phyloP scores from a whole-genome alignment of 768 basidiomycete genomes.

The Solioccasus polychromus region DNA sequence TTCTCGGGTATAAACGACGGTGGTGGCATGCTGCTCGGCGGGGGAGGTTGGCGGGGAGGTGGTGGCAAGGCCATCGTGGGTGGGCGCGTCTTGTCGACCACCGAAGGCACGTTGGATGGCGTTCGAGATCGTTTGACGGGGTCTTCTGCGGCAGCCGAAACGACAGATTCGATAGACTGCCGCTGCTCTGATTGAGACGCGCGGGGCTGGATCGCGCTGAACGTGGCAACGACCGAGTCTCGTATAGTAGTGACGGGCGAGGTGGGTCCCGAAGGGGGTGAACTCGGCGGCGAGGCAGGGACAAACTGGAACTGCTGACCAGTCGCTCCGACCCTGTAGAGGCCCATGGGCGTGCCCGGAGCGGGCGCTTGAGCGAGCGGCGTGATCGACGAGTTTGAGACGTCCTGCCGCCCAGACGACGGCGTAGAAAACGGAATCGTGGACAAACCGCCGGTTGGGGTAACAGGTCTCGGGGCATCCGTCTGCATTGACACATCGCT shows the following conservation, averaged over 20 bases:
- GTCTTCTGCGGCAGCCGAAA: slow-evolving; percentile 52
- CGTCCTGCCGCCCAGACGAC: slow-evolving; percentile 20
- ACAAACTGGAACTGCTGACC: slow-evolving; percentile 67
- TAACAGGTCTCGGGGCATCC: slow-evolving; percentile 44
- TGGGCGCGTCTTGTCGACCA: slow-evolving; percentile 75
- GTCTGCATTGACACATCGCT: slow-evolving; percentile 81
- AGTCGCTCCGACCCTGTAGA: slow-evolving; percentile 55
- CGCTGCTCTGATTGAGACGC: slow-evolving; percentile 58
- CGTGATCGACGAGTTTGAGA: slow-evolving; percentile 31
- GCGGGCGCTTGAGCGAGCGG: slow-evolving; percentile 33
- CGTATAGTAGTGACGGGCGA: slow-evolving; percentile 42
- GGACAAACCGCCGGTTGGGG: slow-evolving; percentile 32
- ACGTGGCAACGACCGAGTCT: slow-evolving; percentile 47
- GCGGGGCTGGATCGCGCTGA: slow-evolving; percentile 46
- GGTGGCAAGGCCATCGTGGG: slow-evolving; percentile 85
- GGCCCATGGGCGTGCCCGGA: slow-evolving; percentile 34
- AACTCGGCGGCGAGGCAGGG: slow-evolving; percentile 40
- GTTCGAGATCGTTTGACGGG: slow-evolving; percentile 54
- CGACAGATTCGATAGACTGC: slow-evolving; percentile 68
- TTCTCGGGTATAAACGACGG: slow-evolving; percentile 75
- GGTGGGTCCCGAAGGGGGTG: slow-evolving; percentile 26
- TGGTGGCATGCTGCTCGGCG: slow-evolving; percentile 68
- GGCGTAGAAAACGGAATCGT: slow-evolving; percentile 25
- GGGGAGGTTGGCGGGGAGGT: slow-evolving; percentile 73
- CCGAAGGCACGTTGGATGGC: slow-evolving; percentile 51